These are phyloP conservation scores for Erythrobasidium hasegawianum DNA, from an alignment of 1,284 basidiomycete genomes.

Conservation along the genomic window DNA sequence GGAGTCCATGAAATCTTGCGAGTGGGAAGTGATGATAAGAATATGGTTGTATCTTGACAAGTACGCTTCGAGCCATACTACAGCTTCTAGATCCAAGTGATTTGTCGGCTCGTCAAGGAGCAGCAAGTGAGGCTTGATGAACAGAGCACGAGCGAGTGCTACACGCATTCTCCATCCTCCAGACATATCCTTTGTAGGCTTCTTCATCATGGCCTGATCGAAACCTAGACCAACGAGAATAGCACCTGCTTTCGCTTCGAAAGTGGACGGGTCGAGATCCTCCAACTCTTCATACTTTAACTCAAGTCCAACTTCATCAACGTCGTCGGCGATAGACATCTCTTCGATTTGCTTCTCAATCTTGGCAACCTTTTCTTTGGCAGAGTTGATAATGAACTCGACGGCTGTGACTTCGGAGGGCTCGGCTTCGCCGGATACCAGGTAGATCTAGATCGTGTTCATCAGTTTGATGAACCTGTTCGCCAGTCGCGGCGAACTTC, in stretches of 20 bases:
- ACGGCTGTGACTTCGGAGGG: constrained; percentile 93
- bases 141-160: constrained; percentile 89
- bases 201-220: constrained; percentile 84
- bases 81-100: constrained; percentile 91
- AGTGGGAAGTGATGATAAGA: constrained; percentile 91
- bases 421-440: constrained; percentile 92
- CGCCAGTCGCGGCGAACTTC: constrained; percentile 36
- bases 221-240: constrained; percentile 98
- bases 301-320: constrained; percentile 84
- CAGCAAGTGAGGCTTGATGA: constrained; percentile 92
- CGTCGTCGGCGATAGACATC: constrained; percentile 78
- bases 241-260: constrained; percentile 91
- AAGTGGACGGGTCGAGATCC: constrained; percentile 91
- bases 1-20: constrained; percentile 97
- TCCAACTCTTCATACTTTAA: constrained; percentile 93
- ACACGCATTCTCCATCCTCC: constrained; percentile 99
- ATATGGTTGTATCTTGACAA: constrained; percentile 98
- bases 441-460: constrained; percentile 65
- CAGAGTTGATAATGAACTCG: constrained; percentile 91
- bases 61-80: constrained; percentile 98
- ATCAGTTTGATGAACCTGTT: too few relatives aligned
- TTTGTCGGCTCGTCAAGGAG: constrained; percentile 78
- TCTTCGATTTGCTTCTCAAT: constrained; percentile 94
- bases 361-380: constrained; percentile 89
- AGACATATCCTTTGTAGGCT: constrained; percentile 96